A percentile compares a stretch with the other conserved stretches of the same genome.
These are phyloP conservation scores for Sherardia arvensis DNA, from an alignment of 257 asterid species.

Conservation along the genomic window DNA sequence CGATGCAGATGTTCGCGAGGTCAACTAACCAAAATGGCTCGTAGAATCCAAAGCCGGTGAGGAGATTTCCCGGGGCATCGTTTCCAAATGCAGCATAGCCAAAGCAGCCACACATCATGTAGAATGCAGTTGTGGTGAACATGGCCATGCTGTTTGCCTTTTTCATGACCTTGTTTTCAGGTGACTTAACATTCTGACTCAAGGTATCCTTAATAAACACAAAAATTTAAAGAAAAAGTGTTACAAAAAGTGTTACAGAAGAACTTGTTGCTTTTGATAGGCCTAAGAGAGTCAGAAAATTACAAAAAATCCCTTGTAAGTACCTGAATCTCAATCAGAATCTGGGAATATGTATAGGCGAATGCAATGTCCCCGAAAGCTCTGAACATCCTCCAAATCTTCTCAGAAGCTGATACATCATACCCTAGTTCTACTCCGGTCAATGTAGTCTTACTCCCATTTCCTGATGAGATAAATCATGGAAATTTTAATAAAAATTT, in stretches of 20 bases:
- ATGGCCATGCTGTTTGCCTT: constrained; percentile 42
- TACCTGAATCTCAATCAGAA: constrained; percentile 67
- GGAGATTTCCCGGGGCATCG: constrained; percentile 48
- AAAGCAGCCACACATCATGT: constrained; percentile 60
- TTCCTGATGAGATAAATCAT: constrained; percentile 22
- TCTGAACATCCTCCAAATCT: constrained; percentile 52
- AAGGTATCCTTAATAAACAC: constrained; percentile 37
- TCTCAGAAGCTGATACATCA: constrained; percentile 41
- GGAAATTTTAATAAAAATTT: too few species aligned
- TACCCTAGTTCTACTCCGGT: constrained; percentile 45
- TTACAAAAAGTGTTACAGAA: too few species aligned
- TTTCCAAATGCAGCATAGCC: constrained; percentile 70
- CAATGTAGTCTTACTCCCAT: constrained; percentile 31
- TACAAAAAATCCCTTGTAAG: not conserved
- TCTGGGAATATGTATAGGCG: constrained; percentile 55
- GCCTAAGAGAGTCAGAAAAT: too few species aligned
- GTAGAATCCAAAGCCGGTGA: constrained; percentile 59
- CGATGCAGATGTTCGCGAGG: constrained; percentile 48
- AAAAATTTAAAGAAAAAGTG: not conserved
- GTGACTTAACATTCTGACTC: constrained; percentile 29
- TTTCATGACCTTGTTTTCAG: constrained; percentile 61
- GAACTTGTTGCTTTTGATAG: too few species aligned
- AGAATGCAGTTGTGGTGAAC: constrained; percentile 42
- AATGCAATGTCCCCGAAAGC: constrained; percentile 67
- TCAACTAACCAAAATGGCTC: constrained; percentile 67